Percentiles rank a stretch among this genome's conserved stretches.
Evolutionary conservation across 2,329 filamentous ascomycete genomes (phyloP).

Genomic region (Phialophora expanda): DNA sequence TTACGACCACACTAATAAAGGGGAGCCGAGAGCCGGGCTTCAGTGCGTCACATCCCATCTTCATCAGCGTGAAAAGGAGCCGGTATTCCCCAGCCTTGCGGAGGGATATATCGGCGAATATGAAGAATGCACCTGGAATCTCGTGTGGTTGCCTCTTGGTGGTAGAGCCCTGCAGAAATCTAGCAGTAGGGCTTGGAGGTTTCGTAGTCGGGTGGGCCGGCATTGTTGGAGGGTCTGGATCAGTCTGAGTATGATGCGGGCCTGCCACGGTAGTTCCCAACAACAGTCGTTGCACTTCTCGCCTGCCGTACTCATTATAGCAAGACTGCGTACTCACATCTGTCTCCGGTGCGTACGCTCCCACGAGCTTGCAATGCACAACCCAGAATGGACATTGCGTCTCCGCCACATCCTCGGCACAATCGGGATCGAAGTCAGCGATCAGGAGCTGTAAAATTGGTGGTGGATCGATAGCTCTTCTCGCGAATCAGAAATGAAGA

Average conservation of each 20-base stretch:
- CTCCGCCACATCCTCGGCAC: slow-evolving; percentile 46
- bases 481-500: slow-evolving; percentile 46
- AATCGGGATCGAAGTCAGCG: slow-evolving; percentile 50
- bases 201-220: slow-evolving; percentile 44
- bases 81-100: slow-evolving; percentile 53
- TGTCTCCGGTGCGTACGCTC: slow-evolving; percentile 34
- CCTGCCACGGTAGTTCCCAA: slow-evolving; percentile 44
- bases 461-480: slow-evolving; percentile 52
- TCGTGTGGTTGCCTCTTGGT: slow-evolving; percentile 14
- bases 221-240: slow-evolving; percentile 52
- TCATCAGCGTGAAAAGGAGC: slow-evolving; percentile 54
- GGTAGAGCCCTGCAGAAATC: slow-evolving; percentile 27
- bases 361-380: slow-evolving; percentile 52
- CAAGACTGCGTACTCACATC: slow-evolving; percentile 37
- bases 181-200: slow-evolving; percentile 31
- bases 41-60: slow-evolving; percentile 38
- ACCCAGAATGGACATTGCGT: slow-evolving; percentile 47
- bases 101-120: slow-evolving; percentile 55
- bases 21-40: slow-evolving; percentile 28
- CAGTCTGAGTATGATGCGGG: slow-evolving; percentile 50
- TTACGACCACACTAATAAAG: slow-evolving; percentile 27
- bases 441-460: slow-evolving; percentile 55
- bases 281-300: slow-evolving; percentile 36
- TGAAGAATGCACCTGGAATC: slow-evolving; percentile 53
- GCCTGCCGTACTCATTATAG: slow-evolving; percentile 35